phyloP scores from a whole-genome alignment of 164 flowering plant species.

The Pachysandra terminalis region DNA sequence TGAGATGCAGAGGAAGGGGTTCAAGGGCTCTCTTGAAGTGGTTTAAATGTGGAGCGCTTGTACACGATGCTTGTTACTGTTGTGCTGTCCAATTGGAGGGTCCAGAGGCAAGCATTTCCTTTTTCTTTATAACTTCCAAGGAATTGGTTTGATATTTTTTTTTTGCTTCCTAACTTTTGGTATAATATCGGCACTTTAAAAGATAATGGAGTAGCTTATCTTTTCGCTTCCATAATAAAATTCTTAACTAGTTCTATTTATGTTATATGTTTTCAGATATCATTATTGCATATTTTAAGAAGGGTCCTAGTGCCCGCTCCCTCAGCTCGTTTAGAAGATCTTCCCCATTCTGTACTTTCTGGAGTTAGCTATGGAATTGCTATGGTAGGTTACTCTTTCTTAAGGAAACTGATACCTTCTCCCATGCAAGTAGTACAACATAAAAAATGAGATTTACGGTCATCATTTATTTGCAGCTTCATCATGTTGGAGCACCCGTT shows the following conservation, averaged over 20 bases:
- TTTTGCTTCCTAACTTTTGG: no score
- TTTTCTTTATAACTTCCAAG: constrained; percentile 11
- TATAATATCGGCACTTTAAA: not conserved
- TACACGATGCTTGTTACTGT: constrained; percentile 87
- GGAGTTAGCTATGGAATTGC: constrained; percentile 63
- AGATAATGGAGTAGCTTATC: not conserved
- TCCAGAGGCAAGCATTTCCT: constrained; percentile 60
- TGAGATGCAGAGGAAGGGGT: constrained; percentile 77
- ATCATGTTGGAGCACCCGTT: constrained; percentile 53
- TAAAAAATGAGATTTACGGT: not conserved
- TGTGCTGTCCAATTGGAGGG: constrained; percentile 80
- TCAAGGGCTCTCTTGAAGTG: constrained; percentile 78
- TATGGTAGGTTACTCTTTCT: constrained; percentile 49
- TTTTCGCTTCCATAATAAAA: not conserved
- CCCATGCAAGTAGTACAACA: constrained; percentile 1
- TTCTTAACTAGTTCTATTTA: not conserved
- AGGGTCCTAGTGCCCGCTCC: constrained; percentile 59
- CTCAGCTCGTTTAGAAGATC: constrained; percentile 24
- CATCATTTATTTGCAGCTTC: constrained; percentile 49
- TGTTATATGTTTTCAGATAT: constrained; percentile 42
- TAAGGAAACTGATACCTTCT: not conserved
- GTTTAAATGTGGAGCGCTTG: constrained; percentile 47
- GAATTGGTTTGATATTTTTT: not conserved
- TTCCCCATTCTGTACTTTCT: constrained; percentile 30
- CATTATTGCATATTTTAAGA: constrained; percentile 46